Conservation (phyloP, 768 basidiomycete genomes). For the Strobilomyces echinocephalus region DNA sequence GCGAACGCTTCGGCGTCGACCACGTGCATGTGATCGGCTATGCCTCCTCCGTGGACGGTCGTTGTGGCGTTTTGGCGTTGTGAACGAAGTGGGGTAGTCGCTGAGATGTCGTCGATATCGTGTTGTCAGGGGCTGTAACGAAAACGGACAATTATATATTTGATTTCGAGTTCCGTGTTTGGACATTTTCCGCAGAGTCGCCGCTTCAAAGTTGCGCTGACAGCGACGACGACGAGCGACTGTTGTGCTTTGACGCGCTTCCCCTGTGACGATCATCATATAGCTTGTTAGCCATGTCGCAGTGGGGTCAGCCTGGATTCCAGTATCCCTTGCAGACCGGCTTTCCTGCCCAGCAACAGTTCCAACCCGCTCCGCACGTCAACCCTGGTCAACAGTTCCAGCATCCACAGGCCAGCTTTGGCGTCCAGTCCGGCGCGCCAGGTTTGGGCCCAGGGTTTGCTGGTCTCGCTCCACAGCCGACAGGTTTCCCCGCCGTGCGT, state of each 20-base stretch:
- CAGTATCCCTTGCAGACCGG: constrained; percentile 77
- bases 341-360: constrained; percentile 42
- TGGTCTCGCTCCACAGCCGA: constrained; percentile 57
- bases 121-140: no score
- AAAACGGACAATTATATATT: no score
- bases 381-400: constrained; percentile 37
- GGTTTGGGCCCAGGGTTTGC: constrained; percentile 32
- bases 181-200: constrained; percentile 7
- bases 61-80: not conserved
- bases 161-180: not conserved
- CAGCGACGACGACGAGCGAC: not conserved
- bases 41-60: not conserved
- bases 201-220: constrained; percentile 16
- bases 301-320: constrained; percentile 68
- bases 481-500: constrained; percentile 43
- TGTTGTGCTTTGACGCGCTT: not conserved
- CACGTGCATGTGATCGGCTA: not conserved
- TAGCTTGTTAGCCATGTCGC: no score
- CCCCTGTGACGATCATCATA: no score
- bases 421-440: constrained; percentile 23
- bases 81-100: not conserved
- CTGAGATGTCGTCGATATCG: no score
- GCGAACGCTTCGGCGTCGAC: no score
- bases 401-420: constrained; percentile 36
- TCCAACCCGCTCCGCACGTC: constrained; percentile 32